Conservation (phyloP, 2,329 filamentous ascomycete species). For the Aspergillus awamori region DNA sequence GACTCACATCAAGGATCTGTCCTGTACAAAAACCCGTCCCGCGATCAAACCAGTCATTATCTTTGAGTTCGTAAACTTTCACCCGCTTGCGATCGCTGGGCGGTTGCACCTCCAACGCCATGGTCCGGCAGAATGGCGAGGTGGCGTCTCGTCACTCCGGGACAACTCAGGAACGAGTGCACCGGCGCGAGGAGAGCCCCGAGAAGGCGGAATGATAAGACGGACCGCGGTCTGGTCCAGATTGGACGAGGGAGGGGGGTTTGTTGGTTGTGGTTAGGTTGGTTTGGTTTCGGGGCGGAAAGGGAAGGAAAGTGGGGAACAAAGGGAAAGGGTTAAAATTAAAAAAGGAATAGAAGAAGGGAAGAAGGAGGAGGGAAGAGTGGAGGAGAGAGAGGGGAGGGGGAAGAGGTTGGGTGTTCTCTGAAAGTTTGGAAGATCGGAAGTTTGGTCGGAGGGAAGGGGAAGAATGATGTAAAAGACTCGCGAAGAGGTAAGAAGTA, state of each 20-base stretch:
- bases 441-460: slow-evolving; percentile 16
- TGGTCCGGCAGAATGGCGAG: slow-evolving; percentile 41
- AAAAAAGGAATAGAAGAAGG: slow-evolving; percentile 22
- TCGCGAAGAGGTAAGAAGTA: not conserved
- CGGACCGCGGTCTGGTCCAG: slow-evolving; percentile 16
- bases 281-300: slow-evolving; percentile 1
- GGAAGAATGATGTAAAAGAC: slow-evolving; percentile 12
- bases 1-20: slow-evolving; percentile 69
- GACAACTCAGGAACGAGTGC: slow-evolving; percentile 39
- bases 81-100: slow-evolving; percentile 66
- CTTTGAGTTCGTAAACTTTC: slow-evolving; percentile 97
- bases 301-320: slow-evolving; percentile 20
- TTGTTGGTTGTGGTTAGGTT: not conserved
- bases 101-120: slow-evolving; percentile 53
- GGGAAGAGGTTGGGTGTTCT: slow-evolving; percentile 21
- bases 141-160: slow-evolving; percentile 44
- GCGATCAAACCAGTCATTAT: slow-evolving; percentile 99
- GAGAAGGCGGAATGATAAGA: slow-evolving; percentile 19
- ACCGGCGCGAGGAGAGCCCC: slow-evolving; percentile 38
- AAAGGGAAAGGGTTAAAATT: slow-evolving; percentile 24
- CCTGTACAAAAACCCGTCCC: slow-evolving; percentile 95
- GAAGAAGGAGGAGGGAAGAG: slow-evolving; percentile 5
- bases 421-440: slow-evolving; percentile 27
- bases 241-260: slow-evolving; percentile 16
- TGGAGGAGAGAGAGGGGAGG: slow-evolving; percentile 3